A percentile compares a stretch with the other conserved stretches of the same genome.
phyloP scores from a whole-genome alignment of 1,139 yeast genomes.

The Candida tropicalis region DNA sequence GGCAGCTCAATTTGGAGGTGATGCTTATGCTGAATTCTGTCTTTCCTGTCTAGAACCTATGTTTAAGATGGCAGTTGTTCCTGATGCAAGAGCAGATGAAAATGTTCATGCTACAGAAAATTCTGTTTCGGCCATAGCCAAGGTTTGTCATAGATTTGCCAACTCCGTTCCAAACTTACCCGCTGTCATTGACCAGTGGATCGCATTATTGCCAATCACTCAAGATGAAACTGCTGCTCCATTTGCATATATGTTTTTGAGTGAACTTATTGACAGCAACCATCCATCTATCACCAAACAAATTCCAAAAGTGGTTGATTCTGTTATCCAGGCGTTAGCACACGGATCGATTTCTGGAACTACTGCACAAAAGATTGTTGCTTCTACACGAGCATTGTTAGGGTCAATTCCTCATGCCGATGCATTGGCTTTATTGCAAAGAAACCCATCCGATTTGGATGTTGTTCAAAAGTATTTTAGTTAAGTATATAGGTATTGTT shows the following conservation, averaged over 20 bases:
- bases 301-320: conserved; percentile 67
- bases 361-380: conserved; percentile 66
- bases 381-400: conserved; percentile 56
- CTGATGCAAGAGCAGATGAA: conserved; percentile 87
- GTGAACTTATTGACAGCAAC: conserved; percentile 69
- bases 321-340: conserved; percentile 75
- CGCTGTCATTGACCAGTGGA: conserved; percentile 72
- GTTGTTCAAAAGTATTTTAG: conserved; percentile 51
- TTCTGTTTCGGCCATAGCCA: conserved; percentile 81
- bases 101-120: conserved; percentile 88
- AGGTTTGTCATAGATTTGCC: conserved; percentile 64
- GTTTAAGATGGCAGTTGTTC: conserved; percentile 71
- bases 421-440: conserved; percentile 64
- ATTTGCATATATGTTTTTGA: conserved; percentile 76
- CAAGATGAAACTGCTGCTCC: conserved; percentile 91
- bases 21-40: conserved; percentile 61
- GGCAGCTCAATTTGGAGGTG: conserved; percentile 81
- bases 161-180: conserved; percentile 62
- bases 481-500: conserved; percentile 6
- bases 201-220: conserved; percentile 76
- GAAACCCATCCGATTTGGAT: conserved; percentile 64
- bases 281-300: conserved; percentile 64
- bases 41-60: conserved; percentile 72
- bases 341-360: conserved; percentile 70
- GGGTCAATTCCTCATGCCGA: conserved; percentile 58